Conservation (phyloP, 371 early-diverging fungal species). For the Lichtheimia ramosa region DNA sequence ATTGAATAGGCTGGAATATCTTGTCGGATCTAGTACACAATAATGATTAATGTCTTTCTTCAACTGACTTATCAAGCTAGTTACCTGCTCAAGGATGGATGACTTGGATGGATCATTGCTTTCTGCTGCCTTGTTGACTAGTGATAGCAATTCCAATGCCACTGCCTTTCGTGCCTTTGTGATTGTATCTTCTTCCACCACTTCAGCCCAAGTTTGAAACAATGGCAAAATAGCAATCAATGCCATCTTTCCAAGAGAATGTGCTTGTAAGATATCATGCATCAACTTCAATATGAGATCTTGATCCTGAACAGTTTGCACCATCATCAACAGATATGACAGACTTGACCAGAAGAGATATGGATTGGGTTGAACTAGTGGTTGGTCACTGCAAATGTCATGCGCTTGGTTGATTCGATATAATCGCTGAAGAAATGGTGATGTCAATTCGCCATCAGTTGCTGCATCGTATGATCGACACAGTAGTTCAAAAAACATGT, state of each 20-base stretch:
- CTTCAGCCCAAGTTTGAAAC: conserved; percentile 53
- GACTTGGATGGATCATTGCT: background rate
- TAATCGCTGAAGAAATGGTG: conserved; percentile 20
- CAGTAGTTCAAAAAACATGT: conserved; percentile 21
- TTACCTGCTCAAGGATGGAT: conserved; percentile 4
- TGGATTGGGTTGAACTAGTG: conserved; percentile 8
- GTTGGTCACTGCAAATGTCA: conserved; percentile 8
- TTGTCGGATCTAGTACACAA: conserved; percentile 10
- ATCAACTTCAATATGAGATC: conserved; percentile 32
- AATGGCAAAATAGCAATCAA: conserved; percentile 51
- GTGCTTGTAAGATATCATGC: conserved; percentile 6
- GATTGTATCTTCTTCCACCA: conserved; percentile 16
- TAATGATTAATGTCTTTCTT: background rate
- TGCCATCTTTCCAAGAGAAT: background rate
- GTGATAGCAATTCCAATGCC: conserved; percentile 20
- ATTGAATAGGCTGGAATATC: conserved; percentile 6
- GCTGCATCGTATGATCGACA: conserved; percentile 23
- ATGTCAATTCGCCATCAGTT: conserved; percentile 9
- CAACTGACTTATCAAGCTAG: background rate
- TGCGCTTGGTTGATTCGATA: conserved; percentile 5
- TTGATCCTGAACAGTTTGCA: conserved; percentile 53
- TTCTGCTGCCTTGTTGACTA: background rate
- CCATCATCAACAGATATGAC: conserved; percentile 42
- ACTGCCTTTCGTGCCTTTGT: conserved; percentile 11
- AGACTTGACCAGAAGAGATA: conserved; percentile 40